A percentile compares a stretch with the other conserved stretches of the same genome.
phyloP scores from a whole-genome alignment of 2,329 filamentous ascomycete genomes.

The Eutypa lata region DNA sequence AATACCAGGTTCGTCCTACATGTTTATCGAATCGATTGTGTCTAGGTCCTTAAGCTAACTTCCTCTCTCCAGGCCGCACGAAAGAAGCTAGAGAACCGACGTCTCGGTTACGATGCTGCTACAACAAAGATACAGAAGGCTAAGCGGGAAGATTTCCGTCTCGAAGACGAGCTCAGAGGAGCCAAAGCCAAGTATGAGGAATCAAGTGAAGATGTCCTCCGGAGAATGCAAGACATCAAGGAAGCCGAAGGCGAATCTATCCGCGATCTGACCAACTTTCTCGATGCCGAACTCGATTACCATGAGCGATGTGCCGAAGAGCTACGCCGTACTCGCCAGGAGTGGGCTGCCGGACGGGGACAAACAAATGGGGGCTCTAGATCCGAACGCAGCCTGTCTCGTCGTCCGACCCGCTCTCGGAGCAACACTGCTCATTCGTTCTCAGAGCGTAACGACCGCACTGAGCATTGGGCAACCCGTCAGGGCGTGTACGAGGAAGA shows the following conservation, averaged over 20 bases:
- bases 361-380: constrained; percentile 13
- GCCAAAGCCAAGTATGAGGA: constrained; percentile 97
- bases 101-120: constrained; percentile 87
- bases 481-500: constrained; percentile 32
- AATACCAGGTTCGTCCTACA: constrained; percentile 72
- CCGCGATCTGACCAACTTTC: constrained; percentile 72
- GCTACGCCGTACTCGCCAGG: constrained; percentile 54
- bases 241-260: constrained; percentile 84
- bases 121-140: constrained; percentile 88
- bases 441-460: constrained; percentile 36
- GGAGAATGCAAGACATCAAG: constrained; percentile 95
- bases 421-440: constrained; percentile 48
- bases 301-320: constrained; percentile 89
- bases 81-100: constrained; percentile 89
- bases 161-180: constrained; percentile 86
- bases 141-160: constrained; percentile 88
- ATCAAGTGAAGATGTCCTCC: constrained; percentile 83
- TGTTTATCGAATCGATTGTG: too few species aligned
- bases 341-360: constrained; percentile 35
- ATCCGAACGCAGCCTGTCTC: constrained; percentile 21
- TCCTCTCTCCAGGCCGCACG: constrained; percentile 55
- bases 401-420: constrained; percentile 33
- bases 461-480: constrained; percentile 25
- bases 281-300: constrained; percentile 87
- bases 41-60: constrained; percentile 15